Base-by-base conservation (phyloP, 306 rosid genomes). In the Prinsepia uniflora region DNA sequence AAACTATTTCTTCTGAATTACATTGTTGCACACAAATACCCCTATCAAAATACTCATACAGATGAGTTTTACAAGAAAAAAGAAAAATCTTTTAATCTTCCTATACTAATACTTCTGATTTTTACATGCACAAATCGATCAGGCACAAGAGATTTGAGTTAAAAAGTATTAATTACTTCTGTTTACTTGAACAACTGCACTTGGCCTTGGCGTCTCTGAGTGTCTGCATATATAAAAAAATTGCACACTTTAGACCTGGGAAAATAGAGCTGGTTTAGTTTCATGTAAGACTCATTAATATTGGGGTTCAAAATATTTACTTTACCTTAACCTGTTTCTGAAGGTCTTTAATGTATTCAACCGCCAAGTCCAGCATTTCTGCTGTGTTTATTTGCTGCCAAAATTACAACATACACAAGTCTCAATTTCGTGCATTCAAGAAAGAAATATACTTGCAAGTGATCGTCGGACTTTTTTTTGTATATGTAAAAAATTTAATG, bases 351-450 rank as follows among this genome's bases (percentile, higher is more conserved):
- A 93, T 93, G 84, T 82, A 79, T 57, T 85, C 94, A 64, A 83
- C 89, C 9, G 89, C 90, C 80, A 75, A 77, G 60, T 90, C 98
- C 72, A 93, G 79, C 98, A 82, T 90, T 15, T 93, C 97, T 64
- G 98, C 91, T 58, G 91, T 90, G 86, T 78, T 90, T 49, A 90
- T 87, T 87, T 88, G 97, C 98, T 93, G 92, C 71, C 39, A 75
- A 47, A 14, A 62, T 73, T 58, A 22, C 58, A 67, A 42, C 18
- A 49, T 44, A 19, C 18, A 72, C 15, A 4, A 5, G 13, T 17
- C 34, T 10, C 14, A 56, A 14, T 24, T 6, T 15, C 2, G 47
- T 7, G 24, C 3, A 5, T 13, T 15, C 39, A 63, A 36, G 49
- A 20, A 10, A 18, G 42, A 5, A 57, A 50, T 0, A 18, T 3